Percentiles rank a stretch among this genome's conserved stretches.
phyloP scores from a whole-genome alignment of 768 basidiomycete genomes.

The Hygrocybe punicea region DNA sequence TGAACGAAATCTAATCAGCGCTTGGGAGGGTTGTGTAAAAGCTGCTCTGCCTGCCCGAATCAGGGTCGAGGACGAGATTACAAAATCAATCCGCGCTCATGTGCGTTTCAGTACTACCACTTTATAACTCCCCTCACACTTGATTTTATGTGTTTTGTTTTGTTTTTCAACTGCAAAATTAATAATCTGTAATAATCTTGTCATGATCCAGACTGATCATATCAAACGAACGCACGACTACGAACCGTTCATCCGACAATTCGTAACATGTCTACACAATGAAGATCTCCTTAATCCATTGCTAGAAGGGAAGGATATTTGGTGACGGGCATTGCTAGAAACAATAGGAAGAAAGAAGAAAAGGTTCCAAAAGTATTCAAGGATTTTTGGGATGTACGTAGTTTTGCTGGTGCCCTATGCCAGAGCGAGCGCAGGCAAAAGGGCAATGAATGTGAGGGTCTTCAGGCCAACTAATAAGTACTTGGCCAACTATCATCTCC shows the following conservation, averaged over 20 bases:
- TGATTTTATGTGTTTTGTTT: too few species aligned
- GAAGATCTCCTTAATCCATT: conserved; percentile 47
- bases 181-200: background rate
- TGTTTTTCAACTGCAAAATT: too few species aligned
- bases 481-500: too few species aligned
- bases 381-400: too few species aligned
- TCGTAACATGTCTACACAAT: conserved; percentile 40
- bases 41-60: conserved; percentile 40
- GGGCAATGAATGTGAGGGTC: too few species aligned
- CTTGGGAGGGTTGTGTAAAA: conserved; percentile 49
- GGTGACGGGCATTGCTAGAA: background rate
- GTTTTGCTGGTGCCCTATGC: too few species aligned
- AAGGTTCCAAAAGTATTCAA: too few species aligned
- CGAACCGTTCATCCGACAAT: conserved; percentile 55
- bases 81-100: conserved; percentile 41
- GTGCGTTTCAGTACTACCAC: too few species aligned
- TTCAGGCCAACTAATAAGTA: too few species aligned
- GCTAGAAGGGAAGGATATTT: conserved; percentile 19
- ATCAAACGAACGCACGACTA: conserved; percentile 60
- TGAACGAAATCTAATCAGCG: conserved; percentile 29
- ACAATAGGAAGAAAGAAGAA: too few species aligned
- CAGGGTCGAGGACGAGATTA: conserved; percentile 49
- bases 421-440: too few species aligned
- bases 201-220: conserved; percentile 46
- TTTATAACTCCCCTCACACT: too few species aligned